Evolutionary conservation across 1,139 yeast species (phyloP), one percentile per base, ranked within the genome.

Genomic region (Pichiaceae sp.): DNA sequence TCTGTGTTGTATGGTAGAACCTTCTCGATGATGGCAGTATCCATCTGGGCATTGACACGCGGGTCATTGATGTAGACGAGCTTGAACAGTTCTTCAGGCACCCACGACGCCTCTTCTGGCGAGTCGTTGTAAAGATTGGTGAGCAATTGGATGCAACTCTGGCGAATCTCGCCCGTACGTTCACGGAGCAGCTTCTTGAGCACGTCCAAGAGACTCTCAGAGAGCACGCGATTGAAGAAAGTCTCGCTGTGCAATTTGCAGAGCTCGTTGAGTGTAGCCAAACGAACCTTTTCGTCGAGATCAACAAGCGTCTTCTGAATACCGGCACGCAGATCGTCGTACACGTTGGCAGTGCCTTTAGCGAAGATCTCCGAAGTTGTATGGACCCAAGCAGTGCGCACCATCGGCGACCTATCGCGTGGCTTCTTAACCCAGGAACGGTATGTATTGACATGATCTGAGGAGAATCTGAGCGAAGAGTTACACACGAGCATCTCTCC

Each of bases 31-130:
- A 86, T 50, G 1, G 71, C 63, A 3, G 62, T 45, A 53, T 87
- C 96, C 15, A 85, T 82, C 17, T 72, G 62, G n/a, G 78, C 70
- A 40, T 79, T 84, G 37, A 86, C 78, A 16, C 66, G 66, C 38
- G 63, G 68, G 49, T 84, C 89, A 54, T 86, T 85, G 44, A 87
- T 81, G 52, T 84, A 87, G 31, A 82, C 67, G 37, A 86, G 67
- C 16, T 78, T 75, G 38, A 87, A 60, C 1, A 87, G 58, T 28
- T 70, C 70, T 36, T 77, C 74, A 2, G 96, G 96, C 18, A 86
- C 75, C 47, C 72, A 69, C 3, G 63, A 60, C 17, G 76, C 62
- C 4, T 37, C 31, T 17, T 27, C 29, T 1, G 34, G 9, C 26
- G 34, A 31, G 16, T 61, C 53, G 40, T 72, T 57, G 55, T 74